Percentiles rank a stretch among this genome's conserved stretches.
Evolutionary conservation across 2,329 filamentous ascomycete species (phyloP).

Genomic region (Trichoderma koningiopsis): DNA sequence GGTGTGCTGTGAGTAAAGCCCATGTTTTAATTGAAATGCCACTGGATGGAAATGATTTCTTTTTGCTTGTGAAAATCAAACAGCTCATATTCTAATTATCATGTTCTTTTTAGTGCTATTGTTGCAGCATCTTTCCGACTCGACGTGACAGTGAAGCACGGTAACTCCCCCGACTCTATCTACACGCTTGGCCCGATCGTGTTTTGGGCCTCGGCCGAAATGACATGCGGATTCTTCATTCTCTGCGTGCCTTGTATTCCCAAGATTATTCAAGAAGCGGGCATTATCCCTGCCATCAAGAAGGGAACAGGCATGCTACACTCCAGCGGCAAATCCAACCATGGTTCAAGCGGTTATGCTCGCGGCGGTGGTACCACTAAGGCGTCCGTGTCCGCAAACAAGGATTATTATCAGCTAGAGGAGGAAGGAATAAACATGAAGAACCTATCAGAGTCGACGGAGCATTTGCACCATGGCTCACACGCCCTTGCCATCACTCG

Average conservation of each 20-base stretch:
- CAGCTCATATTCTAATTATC: background rate
- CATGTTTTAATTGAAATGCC: background rate
- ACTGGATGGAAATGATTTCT: background rate
- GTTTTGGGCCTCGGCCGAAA: background rate
- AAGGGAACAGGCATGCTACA: background rate
- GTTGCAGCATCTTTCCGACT: conserved; percentile 1
- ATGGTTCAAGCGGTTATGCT: background rate
- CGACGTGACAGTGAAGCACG: background rate
- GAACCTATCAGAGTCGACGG: background rate
- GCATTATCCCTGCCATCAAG: background rate
- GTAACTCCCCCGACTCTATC: background rate
- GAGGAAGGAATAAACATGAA: background rate
- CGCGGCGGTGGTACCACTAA: conserved; percentile 3
- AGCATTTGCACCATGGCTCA: background rate
- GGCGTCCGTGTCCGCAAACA: conserved; percentile 2
- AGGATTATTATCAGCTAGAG: conserved; percentile 12
- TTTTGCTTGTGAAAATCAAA: background rate
- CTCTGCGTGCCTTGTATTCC: conserved; percentile 7
- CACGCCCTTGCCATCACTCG: background rate
- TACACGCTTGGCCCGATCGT: background rate
- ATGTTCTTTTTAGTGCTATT: background rate
- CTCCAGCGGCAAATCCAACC: conserved; percentile 1
- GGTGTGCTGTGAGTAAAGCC: background rate
- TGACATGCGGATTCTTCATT: conserved; percentile 18
- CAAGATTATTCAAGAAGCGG: conserved; percentile 4